phyloP scores from a whole-genome alignment of 1,284 basidiomycete species.

The Coniferiporia weirii region DNA sequence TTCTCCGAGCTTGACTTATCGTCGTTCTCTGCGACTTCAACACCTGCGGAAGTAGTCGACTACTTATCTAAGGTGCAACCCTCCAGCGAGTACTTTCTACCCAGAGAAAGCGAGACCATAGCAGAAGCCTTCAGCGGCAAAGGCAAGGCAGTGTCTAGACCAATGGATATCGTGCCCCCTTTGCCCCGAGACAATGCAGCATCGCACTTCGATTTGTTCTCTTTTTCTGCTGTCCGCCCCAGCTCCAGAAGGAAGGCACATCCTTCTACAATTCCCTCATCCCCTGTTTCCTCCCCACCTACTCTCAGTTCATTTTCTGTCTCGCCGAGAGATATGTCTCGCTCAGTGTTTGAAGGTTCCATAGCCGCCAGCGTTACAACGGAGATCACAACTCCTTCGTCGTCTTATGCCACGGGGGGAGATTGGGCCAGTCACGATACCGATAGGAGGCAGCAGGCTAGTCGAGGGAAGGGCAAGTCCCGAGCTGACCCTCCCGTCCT shows the following conservation, averaged over 20 bases:
- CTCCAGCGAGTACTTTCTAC: not conserved
- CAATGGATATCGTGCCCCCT: constrained; percentile 16
- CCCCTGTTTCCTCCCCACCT: constrained; percentile 12
- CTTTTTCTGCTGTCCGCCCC: constrained; percentile 5
- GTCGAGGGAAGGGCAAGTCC: constrained; percentile 52
- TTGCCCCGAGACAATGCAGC: constrained; percentile 7
- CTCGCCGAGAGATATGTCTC: constrained; percentile 5
- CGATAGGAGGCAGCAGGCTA: constrained; percentile 7
- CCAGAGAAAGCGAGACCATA: not conserved
- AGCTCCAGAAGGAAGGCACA: constrained; percentile 9
- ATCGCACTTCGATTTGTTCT: constrained; percentile 15
- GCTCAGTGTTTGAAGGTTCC: not conserved
- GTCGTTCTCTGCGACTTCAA: constrained; percentile 13
- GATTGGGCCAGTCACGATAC: not conserved
- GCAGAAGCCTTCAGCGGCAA: constrained; percentile 10
- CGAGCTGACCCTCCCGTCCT: constrained; percentile 45
- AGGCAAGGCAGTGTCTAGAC: constrained; percentile 16
- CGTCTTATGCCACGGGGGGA: constrained; percentile 17
- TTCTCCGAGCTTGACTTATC: constrained; percentile 15
- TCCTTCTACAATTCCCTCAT: constrained; percentile 1
- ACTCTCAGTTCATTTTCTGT: constrained; percentile 8
- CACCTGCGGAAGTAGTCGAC: constrained; percentile 15
- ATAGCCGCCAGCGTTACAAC: constrained; percentile 9
- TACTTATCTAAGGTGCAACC: constrained; percentile 7
- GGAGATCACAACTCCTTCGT: constrained; percentile 14